phyloP scores from a whole-genome alignment of 2,329 filamentous ascomycete species.

The Verticillium klebahnii region DNA sequence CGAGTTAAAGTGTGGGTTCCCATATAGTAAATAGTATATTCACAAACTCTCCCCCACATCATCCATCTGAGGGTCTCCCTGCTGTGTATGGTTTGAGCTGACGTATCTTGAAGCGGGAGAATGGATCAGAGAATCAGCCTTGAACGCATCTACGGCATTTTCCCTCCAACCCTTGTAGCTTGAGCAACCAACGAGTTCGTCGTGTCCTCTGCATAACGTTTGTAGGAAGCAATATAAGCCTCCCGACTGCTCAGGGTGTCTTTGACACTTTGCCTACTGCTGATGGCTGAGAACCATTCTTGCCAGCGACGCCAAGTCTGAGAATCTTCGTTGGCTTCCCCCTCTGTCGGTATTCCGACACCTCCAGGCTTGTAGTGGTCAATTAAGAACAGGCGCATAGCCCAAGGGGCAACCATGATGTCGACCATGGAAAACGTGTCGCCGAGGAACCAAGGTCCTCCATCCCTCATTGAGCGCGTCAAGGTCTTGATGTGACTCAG shows the following conservation, averaged over 20 bases:
- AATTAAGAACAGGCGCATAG: conserved; percentile 65
- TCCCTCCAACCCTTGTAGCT: conserved; percentile 57
- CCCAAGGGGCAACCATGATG: conserved; percentile 68
- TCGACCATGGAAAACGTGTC: conserved; percentile 62
- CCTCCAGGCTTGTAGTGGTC: conserved; percentile 67
- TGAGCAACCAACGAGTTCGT: conserved; percentile 58
- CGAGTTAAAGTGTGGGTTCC: no score
- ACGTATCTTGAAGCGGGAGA: no score
- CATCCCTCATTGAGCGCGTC: conserved; percentile 53
- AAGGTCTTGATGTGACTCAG: conserved; percentile 55
- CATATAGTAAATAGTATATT: no score
- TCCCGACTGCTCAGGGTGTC: conserved; percentile 65
- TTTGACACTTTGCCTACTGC: conserved; percentile 55
- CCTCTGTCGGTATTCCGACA: conserved; percentile 33
- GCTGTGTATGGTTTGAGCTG: no score
- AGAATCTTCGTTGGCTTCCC: conserved; percentile 38
- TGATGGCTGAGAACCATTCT: conserved; percentile 57
- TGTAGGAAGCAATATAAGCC: conserved; percentile 65
- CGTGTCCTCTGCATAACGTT: conserved; percentile 60
- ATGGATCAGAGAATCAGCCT: no score
- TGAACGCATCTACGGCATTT: conserved; percentile 44
- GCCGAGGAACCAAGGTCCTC: conserved; percentile 62
- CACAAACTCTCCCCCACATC: no score
- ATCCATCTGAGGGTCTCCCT: no score
- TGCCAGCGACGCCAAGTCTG: conserved; percentile 60